Base-by-base conservation (phyloP, 345 rosid species). In the Brassica carinata region DNA sequence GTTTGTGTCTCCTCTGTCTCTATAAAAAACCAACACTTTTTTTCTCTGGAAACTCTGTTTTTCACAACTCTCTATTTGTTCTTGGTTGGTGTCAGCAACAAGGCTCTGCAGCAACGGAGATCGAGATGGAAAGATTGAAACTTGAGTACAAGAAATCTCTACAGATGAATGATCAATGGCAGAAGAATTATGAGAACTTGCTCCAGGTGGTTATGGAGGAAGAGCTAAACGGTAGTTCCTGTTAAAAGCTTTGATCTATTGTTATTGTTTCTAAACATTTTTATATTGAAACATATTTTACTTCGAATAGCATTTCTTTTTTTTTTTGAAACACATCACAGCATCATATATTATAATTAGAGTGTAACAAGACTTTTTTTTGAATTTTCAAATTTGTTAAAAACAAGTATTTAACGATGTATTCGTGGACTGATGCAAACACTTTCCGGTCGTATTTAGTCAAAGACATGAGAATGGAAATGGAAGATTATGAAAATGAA, bases 71-170 rank as follows among this genome's bases (percentile, higher is more conserved):
- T 78, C 4, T 40, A 18, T 5, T 45, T 48, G 75, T 64, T 64
- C 26, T 67, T 30, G 66, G 0, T 0, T 64, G 57, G 30, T 71
- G 9, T 65, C 84, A 81, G 84, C 77, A 81, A 76, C 84, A 81
- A 81, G 77, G 81, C 71, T 75, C 86, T 36, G 89, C 89, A 31
- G 92, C 94, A 51, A 82, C 86, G 23, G 92, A 92, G 84, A 87
- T 89, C 73, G 97, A 90, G 83, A 73, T 84, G 77, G 93, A 88
- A 81, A 90, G 85, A 77, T 64, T 89, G 73, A 91, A 89, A 88
- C 83, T 72, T 53, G 94, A 89, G 62, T 40, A 67, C 53, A 71
- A 81, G 59, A 84, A 75, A 71, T 77, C 83, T 0, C 29, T 65
- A 70, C 83, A 87, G 74, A 82, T 86, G 89, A 86, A 82, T 82